phyloP scores from a whole-genome alignment of 2,329 filamentous ascomycete species.

The Xylaria multiplex region DNA sequence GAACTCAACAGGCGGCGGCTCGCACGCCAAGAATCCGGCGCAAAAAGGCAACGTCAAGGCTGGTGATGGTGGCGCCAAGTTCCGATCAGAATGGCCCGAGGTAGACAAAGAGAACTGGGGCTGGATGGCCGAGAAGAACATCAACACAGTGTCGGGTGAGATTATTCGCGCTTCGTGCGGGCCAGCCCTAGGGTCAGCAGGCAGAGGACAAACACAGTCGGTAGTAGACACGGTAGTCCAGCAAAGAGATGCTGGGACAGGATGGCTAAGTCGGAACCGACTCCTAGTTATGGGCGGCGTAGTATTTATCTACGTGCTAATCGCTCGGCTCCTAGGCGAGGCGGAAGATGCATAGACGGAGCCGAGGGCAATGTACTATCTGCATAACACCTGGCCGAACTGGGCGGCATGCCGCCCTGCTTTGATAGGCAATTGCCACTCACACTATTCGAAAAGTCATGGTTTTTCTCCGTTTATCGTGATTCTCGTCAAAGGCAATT shows the following conservation, averaged over 20 bases:
- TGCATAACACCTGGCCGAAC: neutral
- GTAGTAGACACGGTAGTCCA: conserved; percentile 81
- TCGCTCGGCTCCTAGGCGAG: conserved; percentile 76
- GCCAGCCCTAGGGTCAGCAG: conserved; percentile 67
- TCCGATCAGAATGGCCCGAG: conserved; percentile 88
- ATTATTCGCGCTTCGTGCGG: conserved; percentile 62
- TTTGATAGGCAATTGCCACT: neutral
- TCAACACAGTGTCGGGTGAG: conserved; percentile 81
- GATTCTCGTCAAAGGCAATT: neutral
- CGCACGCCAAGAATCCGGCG: conserved; percentile 65
- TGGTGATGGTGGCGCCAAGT: conserved; percentile 92
- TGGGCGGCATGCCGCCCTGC: neutral
- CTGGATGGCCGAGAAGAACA: conserved; percentile 86
- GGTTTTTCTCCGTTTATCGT: neutral
- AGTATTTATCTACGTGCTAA: conserved; percentile 84
- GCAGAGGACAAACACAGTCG: conserved; percentile 72
- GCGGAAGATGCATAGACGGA: conserved; percentile 44
- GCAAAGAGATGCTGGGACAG: conserved; percentile 81
- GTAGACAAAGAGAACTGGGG: conserved; percentile 88
- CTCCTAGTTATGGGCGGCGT: conserved; percentile 74
- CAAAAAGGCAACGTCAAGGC: conserved; percentile 85
- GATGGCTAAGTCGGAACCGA: conserved; percentile 85
- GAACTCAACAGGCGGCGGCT: conserved; percentile 93
- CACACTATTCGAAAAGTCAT: neutral
- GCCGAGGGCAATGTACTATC: neutral